Conservation (phyloP, 2,329 filamentous ascomycete species). For the Leptographium radiaticola region DNA sequence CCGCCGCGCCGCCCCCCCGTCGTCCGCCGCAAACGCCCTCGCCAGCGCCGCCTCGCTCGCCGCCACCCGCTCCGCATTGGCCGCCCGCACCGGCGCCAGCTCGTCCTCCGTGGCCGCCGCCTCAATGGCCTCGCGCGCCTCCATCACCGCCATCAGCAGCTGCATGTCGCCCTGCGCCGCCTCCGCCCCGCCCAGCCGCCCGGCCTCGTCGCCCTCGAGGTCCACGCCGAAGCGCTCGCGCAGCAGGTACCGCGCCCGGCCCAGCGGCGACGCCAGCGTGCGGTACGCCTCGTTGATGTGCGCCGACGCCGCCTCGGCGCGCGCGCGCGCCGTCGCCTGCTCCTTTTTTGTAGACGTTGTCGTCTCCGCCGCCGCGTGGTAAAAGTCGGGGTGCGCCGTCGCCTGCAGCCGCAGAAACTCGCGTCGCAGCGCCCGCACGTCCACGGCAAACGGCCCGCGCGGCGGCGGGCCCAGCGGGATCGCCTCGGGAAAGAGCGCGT, state of each 20-base stretch:
- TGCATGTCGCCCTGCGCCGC: constrained; percentile 34
- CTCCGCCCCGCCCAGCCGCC: constrained; percentile 48
- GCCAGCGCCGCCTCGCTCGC: constrained; percentile 51
- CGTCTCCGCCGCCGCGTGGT: constrained; percentile 18
- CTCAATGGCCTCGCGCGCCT: constrained; percentile 65
- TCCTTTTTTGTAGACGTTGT: background rate
- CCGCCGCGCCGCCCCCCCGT: constrained; percentile 51
- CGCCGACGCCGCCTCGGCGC: constrained; percentile 66
- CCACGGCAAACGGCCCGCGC: constrained; percentile 58
- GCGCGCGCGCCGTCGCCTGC: constrained; percentile 15
- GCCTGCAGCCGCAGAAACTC: constrained; percentile 83
- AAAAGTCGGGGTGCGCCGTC: constrained; percentile 60
- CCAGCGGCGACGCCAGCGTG: constrained; percentile 65
- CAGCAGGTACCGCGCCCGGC: constrained; percentile 81
- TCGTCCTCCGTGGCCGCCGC: constrained; percentile 55
- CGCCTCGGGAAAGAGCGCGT: constrained; percentile 76
- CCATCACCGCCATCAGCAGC: constrained; percentile 67
- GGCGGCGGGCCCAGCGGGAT: constrained; percentile 71
- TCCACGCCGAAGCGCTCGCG: constrained; percentile 57
- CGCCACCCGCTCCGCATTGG: constrained; percentile 56
- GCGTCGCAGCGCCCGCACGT: constrained; percentile 55
- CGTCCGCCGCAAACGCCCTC: constrained; percentile 44
- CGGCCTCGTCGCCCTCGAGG: constrained; percentile 64
- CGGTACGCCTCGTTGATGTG: constrained; percentile 86
- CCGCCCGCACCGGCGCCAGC: constrained; percentile 40